Evolutionary conservation across 768 basidiomycete genomes (phyloP).

Genomic region (Arthromyces matolae): DNA sequence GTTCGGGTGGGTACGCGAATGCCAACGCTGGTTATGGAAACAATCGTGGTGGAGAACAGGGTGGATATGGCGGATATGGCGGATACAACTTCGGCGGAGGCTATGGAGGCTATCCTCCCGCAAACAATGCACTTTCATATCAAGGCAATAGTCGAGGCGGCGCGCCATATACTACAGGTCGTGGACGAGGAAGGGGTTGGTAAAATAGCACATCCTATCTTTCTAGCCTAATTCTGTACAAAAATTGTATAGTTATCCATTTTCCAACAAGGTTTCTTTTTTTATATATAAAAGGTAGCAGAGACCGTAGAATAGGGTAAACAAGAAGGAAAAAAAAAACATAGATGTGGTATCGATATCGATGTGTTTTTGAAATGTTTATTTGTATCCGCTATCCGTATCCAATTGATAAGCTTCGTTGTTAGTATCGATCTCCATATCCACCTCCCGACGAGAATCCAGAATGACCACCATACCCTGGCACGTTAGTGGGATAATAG

Average conservation of each 20-base stretch:
- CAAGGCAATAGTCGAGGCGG: constrained; percentile 25
- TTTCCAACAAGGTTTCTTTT: too few species aligned
- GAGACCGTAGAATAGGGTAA: too few species aligned
- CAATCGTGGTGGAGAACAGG: constrained; percentile 34
- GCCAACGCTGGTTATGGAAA: constrained; percentile 30
- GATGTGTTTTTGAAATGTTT: too few species aligned
- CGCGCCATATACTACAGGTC: constrained; percentile 25
- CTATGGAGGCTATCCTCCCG: constrained; percentile 22
- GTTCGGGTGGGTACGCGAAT: constrained; percentile 17
- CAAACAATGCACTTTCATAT: constrained; percentile 34
- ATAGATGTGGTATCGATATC: too few species aligned
- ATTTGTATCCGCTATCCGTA: too few species aligned
- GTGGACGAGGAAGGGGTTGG: constrained; percentile 38
- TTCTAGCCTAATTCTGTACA: constrained; percentile 5
- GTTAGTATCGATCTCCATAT: constrained; percentile 15
- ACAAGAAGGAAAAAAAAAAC: too few species aligned
- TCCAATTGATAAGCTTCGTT: too few species aligned
- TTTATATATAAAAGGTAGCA: too few species aligned
- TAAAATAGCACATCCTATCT: constrained; percentile 6
- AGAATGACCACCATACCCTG: constrained; percentile 18
- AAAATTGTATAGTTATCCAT: too few species aligned
- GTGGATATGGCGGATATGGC: constrained; percentile 25
- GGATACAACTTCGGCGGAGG: constrained; percentile 27
- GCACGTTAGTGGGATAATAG: constrained; percentile 35
- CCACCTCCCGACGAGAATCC: constrained; percentile 15